Conservation (phyloP, 108 stramenopile genomes). For the Nitzschia putrida region DNA sequence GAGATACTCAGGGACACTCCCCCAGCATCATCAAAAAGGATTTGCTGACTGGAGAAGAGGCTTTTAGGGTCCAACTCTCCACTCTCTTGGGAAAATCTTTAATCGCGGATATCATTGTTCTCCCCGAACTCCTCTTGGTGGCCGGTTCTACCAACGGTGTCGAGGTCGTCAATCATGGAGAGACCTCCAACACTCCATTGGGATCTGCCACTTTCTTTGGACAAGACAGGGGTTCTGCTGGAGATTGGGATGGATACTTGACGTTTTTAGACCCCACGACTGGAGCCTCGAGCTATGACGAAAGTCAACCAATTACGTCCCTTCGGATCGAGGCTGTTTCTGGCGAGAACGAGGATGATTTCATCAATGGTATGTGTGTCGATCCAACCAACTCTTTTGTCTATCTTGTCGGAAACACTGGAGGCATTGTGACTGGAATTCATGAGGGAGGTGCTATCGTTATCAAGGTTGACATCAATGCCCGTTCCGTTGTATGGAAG, state of each 20-base stretch:
- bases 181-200: not conserved
- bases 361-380: conserved; percentile 5
- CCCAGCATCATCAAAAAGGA: not conserved
- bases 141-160: conserved; percentile 18
- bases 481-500: not conserved
- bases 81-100: not conserved
- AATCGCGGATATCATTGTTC: not conserved
- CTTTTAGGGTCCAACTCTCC: not conserved
- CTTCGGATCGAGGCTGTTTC: conserved; percentile 8
- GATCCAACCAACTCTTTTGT: conserved; percentile 1
- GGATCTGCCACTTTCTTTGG: not conserved
- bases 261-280: conserved; percentile 34
- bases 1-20: not conserved
- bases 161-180: not conserved
- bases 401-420: conserved; percentile 12
- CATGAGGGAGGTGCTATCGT: conserved; percentile 13
- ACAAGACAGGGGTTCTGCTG: not conserved
- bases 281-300: not conserved
- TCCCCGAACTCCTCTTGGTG: not conserved
- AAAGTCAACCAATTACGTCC: not conserved
- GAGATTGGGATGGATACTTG: conserved; percentile 48
- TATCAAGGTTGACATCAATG: not conserved
- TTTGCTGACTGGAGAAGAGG: not conserved
- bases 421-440: conserved; percentile 15
- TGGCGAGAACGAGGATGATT: conserved; percentile 8